Conservation (phyloP, 371 early-diverging fungal species). For the Mortierella sp. region DNA sequence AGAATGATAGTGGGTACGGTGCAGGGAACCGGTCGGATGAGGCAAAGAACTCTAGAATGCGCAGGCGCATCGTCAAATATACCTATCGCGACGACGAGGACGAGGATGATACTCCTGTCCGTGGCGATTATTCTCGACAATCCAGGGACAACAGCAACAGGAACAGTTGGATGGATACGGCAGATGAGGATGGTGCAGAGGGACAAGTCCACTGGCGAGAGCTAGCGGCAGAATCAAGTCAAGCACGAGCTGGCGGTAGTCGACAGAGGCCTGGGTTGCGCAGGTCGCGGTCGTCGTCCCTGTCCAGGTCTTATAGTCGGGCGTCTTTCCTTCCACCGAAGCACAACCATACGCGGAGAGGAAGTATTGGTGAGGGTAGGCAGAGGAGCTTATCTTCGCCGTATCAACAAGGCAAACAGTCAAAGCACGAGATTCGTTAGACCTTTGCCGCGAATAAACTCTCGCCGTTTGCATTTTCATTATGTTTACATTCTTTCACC, state of each 20-base stretch:
- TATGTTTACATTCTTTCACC: no score
- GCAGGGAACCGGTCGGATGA: constrained; percentile 21
- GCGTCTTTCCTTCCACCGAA: neutral
- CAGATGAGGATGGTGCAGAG: neutral
- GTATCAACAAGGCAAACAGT: neutral
- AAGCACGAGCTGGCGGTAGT: neutral
- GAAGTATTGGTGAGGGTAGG: neutral
- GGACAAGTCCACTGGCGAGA: constrained; percentile 15
- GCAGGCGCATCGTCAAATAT: constrained; percentile 42
- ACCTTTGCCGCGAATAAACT: no score
- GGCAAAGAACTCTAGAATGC: neutral
- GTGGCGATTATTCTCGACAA: constrained; percentile 11
- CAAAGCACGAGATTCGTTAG: neutral
- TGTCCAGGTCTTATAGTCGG: constrained; percentile 11
- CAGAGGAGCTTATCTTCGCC: neutral
- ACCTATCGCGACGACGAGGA: constrained; percentile 25
- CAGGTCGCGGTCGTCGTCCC: constrained; percentile 38
- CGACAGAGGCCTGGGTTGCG: constrained; percentile 5
- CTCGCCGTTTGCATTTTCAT: no score
- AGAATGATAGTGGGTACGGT: constrained; percentile 50
- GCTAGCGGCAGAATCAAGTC: constrained; percentile 1
- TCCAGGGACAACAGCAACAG: neutral
- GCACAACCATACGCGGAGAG: constrained; percentile 13
- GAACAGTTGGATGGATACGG: constrained; percentile 25
- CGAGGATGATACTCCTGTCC: constrained; percentile 2